Evolutionary conservation across 495 filamentous ascomycete genomes (phyloP).

Genomic region (Talaromyces ruber): DNA sequence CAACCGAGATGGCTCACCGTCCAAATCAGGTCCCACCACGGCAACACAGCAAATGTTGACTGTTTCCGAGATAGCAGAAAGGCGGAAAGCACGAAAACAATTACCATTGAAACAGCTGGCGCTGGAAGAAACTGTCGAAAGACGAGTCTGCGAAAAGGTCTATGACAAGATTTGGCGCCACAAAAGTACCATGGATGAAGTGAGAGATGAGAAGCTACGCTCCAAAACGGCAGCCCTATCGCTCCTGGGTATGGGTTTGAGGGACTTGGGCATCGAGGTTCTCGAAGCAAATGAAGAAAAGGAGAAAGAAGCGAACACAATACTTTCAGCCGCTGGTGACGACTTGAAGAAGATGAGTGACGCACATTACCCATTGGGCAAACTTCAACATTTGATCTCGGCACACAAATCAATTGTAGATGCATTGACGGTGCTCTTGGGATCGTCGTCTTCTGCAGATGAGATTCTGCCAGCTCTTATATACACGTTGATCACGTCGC

Average conservation of each 20-base stretch:
- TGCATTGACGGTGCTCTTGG: constrained; percentile 61
- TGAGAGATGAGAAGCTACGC: constrained; percentile 86
- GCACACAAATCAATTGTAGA: constrained; percentile 94
- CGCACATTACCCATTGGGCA: constrained; percentile 78
- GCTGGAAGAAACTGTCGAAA: constrained; percentile 89
- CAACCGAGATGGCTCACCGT: constrained; percentile 49
- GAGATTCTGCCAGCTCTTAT: constrained; percentile 96
- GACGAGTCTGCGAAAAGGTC: constrained; percentile 75
- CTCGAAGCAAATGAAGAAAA: constrained; percentile 45
- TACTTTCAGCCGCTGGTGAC: constrained; percentile 65
- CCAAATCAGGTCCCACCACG: constrained; percentile 20
- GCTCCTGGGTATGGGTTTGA: constrained; percentile 80
- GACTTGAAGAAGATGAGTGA: constrained; percentile 77
- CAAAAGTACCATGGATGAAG: constrained; percentile 85
- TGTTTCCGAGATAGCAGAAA: constrained; percentile 68
- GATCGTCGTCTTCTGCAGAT: constrained; percentile 90
- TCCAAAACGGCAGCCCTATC: constrained; percentile 89
- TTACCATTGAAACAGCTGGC: constrained; percentile 67
- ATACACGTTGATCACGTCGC: constrained; percentile 85
- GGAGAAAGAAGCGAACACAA: constrained; percentile 62
- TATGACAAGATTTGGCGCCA: constrained; percentile 88
- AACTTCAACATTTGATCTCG: constrained; percentile 79
- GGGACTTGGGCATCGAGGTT: constrained; percentile 73
- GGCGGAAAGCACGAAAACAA: constrained; percentile 65
- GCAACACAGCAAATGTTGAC: constrained; percentile 87